Base-by-base conservation (phyloP, 495 filamentous ascomycete species). In the Thozetella sp. region DNA sequence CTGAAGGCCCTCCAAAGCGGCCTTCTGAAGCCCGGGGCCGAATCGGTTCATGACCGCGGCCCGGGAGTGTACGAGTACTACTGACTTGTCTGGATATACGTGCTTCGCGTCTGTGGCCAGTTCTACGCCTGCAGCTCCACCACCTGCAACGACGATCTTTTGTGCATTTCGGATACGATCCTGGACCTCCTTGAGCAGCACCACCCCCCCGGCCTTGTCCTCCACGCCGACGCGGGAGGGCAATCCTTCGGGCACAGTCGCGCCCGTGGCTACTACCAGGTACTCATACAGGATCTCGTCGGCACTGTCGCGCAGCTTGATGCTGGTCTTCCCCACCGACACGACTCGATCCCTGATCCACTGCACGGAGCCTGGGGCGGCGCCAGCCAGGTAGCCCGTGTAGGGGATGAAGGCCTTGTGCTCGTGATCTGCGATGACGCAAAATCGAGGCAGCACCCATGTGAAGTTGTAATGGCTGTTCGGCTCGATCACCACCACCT, bases 121-220 rank as follows among this genome's bases (percentile, higher is more conserved):
- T 66, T 89, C 81, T 1, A 88, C 79, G 1, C 85, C 85, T 0
- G 85, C 84, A 1, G 85, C 83, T 6, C 86, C 86, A 1, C 84
- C 86, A 2, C 86, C 86, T 1, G 85, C 79, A 22, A 89, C 76
- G 1, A 83, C 69, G 62, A 88, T 75, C 0, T 73, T 78, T 19
- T 71, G 68, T 1, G 82, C 70, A 0, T 56, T 40, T 34, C 64
- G 57, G 43, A 82, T 75, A 13, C 62, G 45, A 2, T 53, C 59
- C 48, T 81, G 76, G 51, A 78, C 64, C 0, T 13, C 60, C 25
- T 59, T 69, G 13, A 81, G 74, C 46, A 86, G 82, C 34, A 67
- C 57, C 3, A 83, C 57, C 30, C 79, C 86, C 4, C 80, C 73
- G 27, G 71, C 63, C 55, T 79, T 77, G 26, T 57, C 68, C 15